These are phyloP conservation scores for Santalum album DNA, from an alignment of 164 flowering plant genomes.

Conservation along the genomic window DNA sequence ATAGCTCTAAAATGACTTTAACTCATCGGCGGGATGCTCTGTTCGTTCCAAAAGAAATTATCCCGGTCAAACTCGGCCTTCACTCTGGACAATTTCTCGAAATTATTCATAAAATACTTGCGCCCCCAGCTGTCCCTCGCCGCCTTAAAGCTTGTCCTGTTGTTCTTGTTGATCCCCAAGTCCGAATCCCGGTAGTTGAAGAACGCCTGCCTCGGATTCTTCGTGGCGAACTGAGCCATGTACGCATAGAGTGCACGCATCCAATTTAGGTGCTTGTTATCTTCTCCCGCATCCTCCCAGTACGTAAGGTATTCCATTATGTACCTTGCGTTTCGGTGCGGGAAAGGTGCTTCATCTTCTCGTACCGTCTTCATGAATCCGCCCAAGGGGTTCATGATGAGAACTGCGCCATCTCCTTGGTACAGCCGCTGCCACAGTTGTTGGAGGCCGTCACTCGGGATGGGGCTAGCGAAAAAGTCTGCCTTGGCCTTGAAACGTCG, in stretches of 20 bases:
- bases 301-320: background rate
- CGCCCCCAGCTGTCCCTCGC: background rate
- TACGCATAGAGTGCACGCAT: background rate
- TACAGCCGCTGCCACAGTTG: too few species aligned
- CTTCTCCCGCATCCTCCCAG: background rate
- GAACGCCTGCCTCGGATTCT: background rate
- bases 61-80: background rate
- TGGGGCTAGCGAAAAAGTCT: background rate
- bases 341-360: background rate
- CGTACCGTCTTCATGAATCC: too few species aligned
- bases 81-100: background rate
- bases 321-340: background rate
- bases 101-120: too few species aligned
- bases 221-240: background rate
- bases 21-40: background rate
- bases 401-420: too few species aligned
- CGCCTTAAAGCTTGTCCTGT: background rate
- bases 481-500: background rate
- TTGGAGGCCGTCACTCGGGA: background rate
- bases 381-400: too few species aligned
- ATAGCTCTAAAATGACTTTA: too few species aligned
- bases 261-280: background rate
- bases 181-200: background rate
- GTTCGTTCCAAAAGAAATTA: background rate
- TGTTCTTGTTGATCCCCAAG: background rate